phyloP scores from a whole-genome alignment of 768 basidiomycete genomes.

The Boletus rubescentipes region DNA sequence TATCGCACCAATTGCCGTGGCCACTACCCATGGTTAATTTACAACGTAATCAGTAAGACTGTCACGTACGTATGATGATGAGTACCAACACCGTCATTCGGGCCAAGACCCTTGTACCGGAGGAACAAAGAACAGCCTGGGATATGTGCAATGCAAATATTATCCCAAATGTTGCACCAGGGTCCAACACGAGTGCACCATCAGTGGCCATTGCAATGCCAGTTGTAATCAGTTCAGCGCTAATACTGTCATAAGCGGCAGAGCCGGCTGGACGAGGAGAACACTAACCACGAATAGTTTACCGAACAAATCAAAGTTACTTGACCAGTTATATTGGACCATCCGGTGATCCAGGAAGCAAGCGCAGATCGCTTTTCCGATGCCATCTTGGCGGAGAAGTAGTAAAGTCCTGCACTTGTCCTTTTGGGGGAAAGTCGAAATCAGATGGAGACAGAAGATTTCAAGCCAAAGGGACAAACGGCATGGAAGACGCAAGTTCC shows the following conservation, averaged over 20 bases:
- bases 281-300: constrained; percentile 16
- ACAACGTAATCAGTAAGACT: neutral
- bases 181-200: constrained; percentile 15
- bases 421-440: neutral
- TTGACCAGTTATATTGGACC: constrained; percentile 29
- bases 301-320: constrained; percentile 27
- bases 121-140: constrained; percentile 23
- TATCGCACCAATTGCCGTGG: constrained; percentile 17
- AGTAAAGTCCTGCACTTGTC: constrained; percentile 28
- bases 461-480: neutral
- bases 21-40: neutral
- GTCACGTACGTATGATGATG: constrained; percentile 6
- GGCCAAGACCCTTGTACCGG: constrained; percentile 23
- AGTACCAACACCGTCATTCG: constrained; percentile 19
- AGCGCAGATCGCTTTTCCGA: constrained; percentile 24
- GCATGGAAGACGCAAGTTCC: constrained; percentile 10
- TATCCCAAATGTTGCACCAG: constrained; percentile 26
- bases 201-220: constrained; percentile 25
- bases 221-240: constrained; percentile 20
- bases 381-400: constrained; percentile 30
- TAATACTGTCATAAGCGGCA: neutral
- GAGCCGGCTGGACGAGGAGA: neutral
- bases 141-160: constrained; percentile 15
- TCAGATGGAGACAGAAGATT: too few species aligned
- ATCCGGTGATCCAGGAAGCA: constrained; percentile 30